These are phyloP conservation scores for Termitomyces sp. DNA, from an alignment of 768 basidiomycete species.

Conservation along the genomic window DNA sequence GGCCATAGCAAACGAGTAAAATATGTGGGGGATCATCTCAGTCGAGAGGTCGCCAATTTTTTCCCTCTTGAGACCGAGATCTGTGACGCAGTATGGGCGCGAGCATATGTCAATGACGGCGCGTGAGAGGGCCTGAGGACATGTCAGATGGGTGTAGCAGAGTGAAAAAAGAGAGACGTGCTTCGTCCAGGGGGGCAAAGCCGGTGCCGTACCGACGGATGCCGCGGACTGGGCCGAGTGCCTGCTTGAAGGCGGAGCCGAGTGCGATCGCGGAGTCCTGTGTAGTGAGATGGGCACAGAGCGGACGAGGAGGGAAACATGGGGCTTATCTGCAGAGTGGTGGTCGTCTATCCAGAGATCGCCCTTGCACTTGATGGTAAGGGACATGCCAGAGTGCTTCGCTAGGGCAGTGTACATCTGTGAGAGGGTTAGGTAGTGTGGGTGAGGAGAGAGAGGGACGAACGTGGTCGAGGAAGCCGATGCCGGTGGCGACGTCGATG, in stretches of 20 bases:
- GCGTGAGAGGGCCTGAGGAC: conserved; percentile 70
- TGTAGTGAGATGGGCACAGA: conserved; percentile 19
- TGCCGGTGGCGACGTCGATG: conserved; percentile 88
- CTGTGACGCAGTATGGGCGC: conserved; percentile 90
- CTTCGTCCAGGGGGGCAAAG: conserved; percentile 96
- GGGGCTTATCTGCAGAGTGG: conserved; percentile 91
- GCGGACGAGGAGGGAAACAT: not conserved
- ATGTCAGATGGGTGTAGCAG: conserved; percentile 1
- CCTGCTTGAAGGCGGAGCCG: conserved; percentile 89
- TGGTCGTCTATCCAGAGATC: conserved; percentile 99
- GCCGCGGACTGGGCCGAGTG: conserved; percentile 90
- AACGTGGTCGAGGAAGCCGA: conserved; percentile 99
- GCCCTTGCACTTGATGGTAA: conserved; percentile 87
- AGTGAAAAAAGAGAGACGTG: conserved; percentile 22
- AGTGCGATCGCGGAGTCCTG: conserved; percentile 88
- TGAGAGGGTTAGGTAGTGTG: not conserved
- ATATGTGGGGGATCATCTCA: conserved; percentile 97
- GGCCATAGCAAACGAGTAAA: conserved; percentile 97
- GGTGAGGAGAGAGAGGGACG: conserved; percentile 15
- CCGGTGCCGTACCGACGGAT: conserved; percentile 95
- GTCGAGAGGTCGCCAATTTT: conserved; percentile 94
- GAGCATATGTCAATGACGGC: conserved; percentile 99
- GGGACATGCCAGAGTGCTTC: conserved; percentile 92
- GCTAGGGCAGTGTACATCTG: conserved; percentile 98
- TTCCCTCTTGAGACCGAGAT: conserved; percentile 82